Evolutionary conservation across 768 basidiomycete genomes (phyloP).

Genomic region (Lentinula detonsa): DNA sequence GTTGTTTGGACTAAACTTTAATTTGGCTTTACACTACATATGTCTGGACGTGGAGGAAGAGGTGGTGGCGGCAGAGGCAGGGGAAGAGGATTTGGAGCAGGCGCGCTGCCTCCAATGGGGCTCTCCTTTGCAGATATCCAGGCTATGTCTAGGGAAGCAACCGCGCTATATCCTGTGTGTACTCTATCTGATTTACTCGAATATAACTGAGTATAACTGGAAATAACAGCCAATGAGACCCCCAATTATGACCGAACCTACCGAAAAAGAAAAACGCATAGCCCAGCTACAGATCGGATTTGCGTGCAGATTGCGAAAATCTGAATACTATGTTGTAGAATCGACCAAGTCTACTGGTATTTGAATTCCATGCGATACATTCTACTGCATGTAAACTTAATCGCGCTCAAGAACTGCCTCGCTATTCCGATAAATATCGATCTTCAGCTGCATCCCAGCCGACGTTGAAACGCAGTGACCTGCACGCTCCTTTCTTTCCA

Average conservation of each 20-base stretch:
- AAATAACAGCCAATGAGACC: slow-evolving; percentile 52
- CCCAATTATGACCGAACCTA: slow-evolving; percentile 64
- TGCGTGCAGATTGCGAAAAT: slow-evolving; percentile 56
- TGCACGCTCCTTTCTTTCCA: slow-evolving; percentile 77
- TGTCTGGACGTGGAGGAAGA: slow-evolving; percentile 36
- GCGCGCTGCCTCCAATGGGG: slow-evolving; percentile 64
- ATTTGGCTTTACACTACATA: slow-evolving; percentile 10
- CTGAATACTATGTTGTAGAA: slow-evolving; percentile 74
- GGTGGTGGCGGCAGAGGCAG: slow-evolving; percentile 42
- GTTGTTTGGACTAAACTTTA: neutral
- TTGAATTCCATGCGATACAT: neutral
- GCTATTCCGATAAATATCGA: slow-evolving; percentile 83
- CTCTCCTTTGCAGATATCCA: slow-evolving; percentile 78
- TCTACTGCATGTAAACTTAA: neutral
- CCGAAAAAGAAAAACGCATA: slow-evolving; percentile 58
- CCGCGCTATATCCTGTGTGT: slow-evolving; percentile 80
- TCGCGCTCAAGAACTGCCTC: slow-evolving; percentile 51
- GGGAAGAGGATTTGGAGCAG: slow-evolving; percentile 43
- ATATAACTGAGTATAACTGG: slow-evolving; percentile 1
- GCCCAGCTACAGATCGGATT: slow-evolving; percentile 65
- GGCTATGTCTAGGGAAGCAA: slow-evolving; percentile 67
- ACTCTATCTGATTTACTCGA: neutral
- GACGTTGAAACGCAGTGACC: slow-evolving; percentile 59
- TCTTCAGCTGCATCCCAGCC: slow-evolving; percentile 56
- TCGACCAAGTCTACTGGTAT: slow-evolving; percentile 56